Conservation (phyloP, 768 basidiomycete genomes). For the Boletellus ananas region DNA sequence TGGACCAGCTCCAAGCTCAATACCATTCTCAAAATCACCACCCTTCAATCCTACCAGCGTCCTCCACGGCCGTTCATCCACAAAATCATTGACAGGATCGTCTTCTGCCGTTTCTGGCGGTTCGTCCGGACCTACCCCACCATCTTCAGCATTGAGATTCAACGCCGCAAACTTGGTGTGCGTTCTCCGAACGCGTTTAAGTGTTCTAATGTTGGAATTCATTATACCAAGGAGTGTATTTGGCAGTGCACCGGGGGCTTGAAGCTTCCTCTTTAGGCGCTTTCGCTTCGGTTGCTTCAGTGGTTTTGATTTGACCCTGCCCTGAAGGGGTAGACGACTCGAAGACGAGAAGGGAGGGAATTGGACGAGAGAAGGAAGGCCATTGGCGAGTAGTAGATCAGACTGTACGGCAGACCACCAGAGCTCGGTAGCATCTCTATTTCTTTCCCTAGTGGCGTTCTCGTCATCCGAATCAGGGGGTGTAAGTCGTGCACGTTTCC, state of each 20-base stretch:
- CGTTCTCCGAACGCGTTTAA: conserved; percentile 68
- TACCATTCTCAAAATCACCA: conserved; percentile 15
- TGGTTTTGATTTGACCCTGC: conserved; percentile 11
- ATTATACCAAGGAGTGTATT: conserved; percentile 61
- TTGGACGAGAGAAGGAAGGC: conserved; percentile 51
- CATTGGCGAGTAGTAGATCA: conserved; percentile 58
- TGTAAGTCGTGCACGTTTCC: conserved; percentile 57
- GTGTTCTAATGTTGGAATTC: conserved; percentile 73
- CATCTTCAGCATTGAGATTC: conserved; percentile 33
- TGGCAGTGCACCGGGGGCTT: conserved; percentile 23
- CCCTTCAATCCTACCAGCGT: conserved; percentile 19
- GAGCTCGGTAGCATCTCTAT: conserved; percentile 45
- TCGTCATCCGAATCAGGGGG: conserved; percentile 38
- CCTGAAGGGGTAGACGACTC: conserved; percentile 3
- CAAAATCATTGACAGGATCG: conserved; percentile 26
- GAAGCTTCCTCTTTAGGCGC: conserved; percentile 21
- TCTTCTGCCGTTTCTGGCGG: conserved; percentile 33
- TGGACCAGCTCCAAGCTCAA: conserved; percentile 59
- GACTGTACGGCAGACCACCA: conserved; percentile 78
- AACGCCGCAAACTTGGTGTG: conserved; percentile 69
- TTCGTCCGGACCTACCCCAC: conserved; percentile 35
- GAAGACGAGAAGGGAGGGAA: conserved; percentile 22
- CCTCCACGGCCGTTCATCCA: conserved; percentile 64
- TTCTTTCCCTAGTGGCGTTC: conserved; percentile 28
- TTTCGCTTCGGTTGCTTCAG: conserved; percentile 18